Base-by-base conservation (phyloP, 1,139 yeast species). In the Scheffersomyces cryptocercus region DNA sequence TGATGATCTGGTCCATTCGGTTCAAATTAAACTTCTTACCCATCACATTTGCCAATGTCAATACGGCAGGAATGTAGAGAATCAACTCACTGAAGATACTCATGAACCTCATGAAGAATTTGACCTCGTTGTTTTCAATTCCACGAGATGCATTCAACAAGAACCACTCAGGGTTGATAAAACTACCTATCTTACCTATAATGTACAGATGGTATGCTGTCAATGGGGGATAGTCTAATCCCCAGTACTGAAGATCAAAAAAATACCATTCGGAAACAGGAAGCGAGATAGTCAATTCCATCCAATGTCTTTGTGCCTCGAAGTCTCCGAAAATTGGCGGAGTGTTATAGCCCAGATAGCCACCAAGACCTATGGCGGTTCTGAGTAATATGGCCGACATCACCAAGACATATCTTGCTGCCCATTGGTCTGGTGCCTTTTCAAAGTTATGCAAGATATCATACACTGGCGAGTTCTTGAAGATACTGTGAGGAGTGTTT, bases 281-380 rank as follows among this genome's bases (percentile, higher is more conserved):
- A 42, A 91, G 62, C 52, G 84, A 81, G 36, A 75, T 81, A 0
- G 99, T 91, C 45, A 93, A 72, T 62, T 95, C 99, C 81, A 93
- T 79, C 99, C 99, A 93, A 62, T 93, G 99, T 52, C 99, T 77
- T 63, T 95, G 99, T 0, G 99, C 98, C 64, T 95, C 99, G 60
- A 93, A 93, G 62, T 93, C 99, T 3, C 99, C 99, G 68, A 73
- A 83, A 79, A 88, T 79, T 6, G 98, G 98, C 11, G 85, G 81
- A 3, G 73, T 68, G 8, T 72, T 68, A 51, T 66, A 62, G 0
- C 96, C 99, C 39, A 96, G 89, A 60, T 82, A 91, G 3, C 91
- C 79, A 0, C 98, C 99, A 37, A 91, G 70, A 0, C 97, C 97
- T 13, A 93, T 85, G 0, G 96, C 96, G 39, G 89, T 78, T 52